A percentile compares a stretch with the other conserved stretches of the same genome.
Conservation (phyloP, 1,284 basidiomycete species). For the Schizopora paradoxa region DNA sequence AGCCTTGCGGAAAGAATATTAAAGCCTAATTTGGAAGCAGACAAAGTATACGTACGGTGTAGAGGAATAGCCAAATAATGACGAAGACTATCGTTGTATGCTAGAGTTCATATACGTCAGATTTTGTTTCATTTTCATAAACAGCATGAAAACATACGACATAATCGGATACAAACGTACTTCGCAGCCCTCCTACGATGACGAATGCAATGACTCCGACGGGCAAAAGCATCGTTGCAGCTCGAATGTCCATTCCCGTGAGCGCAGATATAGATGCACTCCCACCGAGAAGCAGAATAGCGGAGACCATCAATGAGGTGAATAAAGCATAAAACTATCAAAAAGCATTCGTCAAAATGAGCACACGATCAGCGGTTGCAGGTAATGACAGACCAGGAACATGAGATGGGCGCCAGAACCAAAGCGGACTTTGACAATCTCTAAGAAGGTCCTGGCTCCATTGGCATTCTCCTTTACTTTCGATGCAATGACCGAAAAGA, state of each 20-base stretch:
- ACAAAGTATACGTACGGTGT: constrained; percentile 8
- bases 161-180: constrained; percentile 51
- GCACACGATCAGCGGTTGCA: constrained; percentile 73
- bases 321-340: constrained; percentile 37
- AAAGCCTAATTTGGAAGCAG: neutral
- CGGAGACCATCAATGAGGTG: constrained; percentile 11
- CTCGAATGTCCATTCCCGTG: constrained; percentile 80
- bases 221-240: constrained; percentile 76
- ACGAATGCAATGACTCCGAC: constrained; percentile 50
- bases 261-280: constrained; percentile 74
- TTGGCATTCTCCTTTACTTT: constrained; percentile 71
- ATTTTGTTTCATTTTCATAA: too few relatives aligned
- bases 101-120: too few relatives aligned
- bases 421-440: constrained; percentile 70
- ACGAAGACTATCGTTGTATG: constrained; percentile 43
- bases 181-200: constrained; percentile 50
- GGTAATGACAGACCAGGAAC: constrained; percentile 69
- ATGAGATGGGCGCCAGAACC: constrained; percentile 67
- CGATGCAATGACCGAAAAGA: constrained; percentile 69
- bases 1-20: constrained; percentile 4
- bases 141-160: too few relatives aligned
- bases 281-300: constrained; percentile 47
- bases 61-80: constrained; percentile 46
- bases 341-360: constrained; percentile 41
- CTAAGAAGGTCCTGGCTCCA: constrained; percentile 47